These are phyloP conservation scores for Mycena maculata DNA, from an alignment of 768 basidiomycete species.

Conservation along the genomic window DNA sequence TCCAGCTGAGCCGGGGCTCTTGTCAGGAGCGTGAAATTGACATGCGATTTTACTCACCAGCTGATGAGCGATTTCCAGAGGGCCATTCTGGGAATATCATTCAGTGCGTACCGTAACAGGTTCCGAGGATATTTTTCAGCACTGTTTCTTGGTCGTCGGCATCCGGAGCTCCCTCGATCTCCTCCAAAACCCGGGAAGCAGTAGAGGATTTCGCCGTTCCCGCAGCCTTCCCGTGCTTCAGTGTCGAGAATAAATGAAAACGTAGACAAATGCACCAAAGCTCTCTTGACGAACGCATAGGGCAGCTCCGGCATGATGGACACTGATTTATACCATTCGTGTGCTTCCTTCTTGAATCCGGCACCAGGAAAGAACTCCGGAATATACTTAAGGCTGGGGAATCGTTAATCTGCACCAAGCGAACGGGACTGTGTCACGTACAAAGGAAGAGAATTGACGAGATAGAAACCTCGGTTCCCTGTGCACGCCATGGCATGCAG, in stretches of 20 bases:
- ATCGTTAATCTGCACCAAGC: background rate
- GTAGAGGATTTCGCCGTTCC: conserved; percentile 34
- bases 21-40: background rate
- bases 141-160: background rate
- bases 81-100: too few species aligned
- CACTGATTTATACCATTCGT: conserved; percentile 37
- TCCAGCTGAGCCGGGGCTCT: background rate
- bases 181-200: conserved; percentile 28
- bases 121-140: background rate
- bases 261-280: conserved; percentile 11
- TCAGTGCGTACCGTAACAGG: conserved; percentile 12
- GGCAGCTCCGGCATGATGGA: conserved; percentile 39
- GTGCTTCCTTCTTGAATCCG: conserved; percentile 49
- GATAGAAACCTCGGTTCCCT: conserved; percentile 43
- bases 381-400: conserved; percentile 46
- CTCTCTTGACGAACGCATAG: conserved; percentile 30
- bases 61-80: background rate
- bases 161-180: conserved; percentile 18
- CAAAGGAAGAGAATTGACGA: conserved; percentile 44
- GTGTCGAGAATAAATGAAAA: background rate
- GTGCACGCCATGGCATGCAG: conserved; percentile 42
- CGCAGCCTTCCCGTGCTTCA: background rate
- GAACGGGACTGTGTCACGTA: background rate
- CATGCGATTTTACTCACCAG: background rate
- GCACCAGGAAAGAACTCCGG: conserved; percentile 52